These are phyloP conservation scores for Hirsutella thompsonii DNA, from an alignment of 2,329 filamentous ascomycete species.

Conservation along the genomic window DNA sequence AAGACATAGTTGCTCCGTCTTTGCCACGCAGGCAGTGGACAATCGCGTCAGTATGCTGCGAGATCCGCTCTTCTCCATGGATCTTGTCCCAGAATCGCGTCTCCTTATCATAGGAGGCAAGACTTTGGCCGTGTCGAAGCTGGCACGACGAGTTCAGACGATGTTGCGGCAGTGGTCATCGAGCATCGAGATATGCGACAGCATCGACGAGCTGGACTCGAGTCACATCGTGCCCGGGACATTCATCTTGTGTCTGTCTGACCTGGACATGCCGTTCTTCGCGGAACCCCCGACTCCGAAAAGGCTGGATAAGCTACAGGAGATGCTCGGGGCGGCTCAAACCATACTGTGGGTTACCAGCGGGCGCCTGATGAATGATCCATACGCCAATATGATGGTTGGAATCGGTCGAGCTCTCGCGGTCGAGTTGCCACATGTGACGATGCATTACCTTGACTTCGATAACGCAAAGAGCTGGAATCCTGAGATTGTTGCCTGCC, in stretches of 20 bases:
- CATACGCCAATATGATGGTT: conserved; percentile 8
- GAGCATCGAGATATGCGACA: conserved; percentile 4
- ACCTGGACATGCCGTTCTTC: conserved; percentile 12
- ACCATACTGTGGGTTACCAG: conserved; percentile 12
- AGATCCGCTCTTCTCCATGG: not conserved
- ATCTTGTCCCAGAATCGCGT: not conserved
- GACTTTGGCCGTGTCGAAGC: conserved; percentile 1
- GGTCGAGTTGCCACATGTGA: conserved; percentile 1
- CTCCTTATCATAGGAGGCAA: conserved; percentile 2
- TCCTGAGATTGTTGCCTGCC: not conserved
- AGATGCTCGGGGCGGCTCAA: conserved; percentile 5
- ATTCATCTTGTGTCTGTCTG: conserved; percentile 1
- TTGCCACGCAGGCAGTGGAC: not conserved
- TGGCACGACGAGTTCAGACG: not conserved
- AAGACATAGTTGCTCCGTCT: not conserved
- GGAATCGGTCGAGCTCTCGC: conserved; percentile 3
- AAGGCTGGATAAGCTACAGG: conserved; percentile 8
- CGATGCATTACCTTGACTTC: conserved; percentile 3
- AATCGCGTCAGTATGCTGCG: not conserved
- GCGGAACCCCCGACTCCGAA: conserved; percentile 18
- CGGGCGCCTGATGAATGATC: conserved; percentile 7
- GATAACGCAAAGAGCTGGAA: not conserved
- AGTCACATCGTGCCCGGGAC: conserved; percentile 1
- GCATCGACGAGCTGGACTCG: not conserved
- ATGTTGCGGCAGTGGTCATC: not conserved